Conservation (phyloP, 805 yeast genomes). For the Starmerella apis region DNA sequence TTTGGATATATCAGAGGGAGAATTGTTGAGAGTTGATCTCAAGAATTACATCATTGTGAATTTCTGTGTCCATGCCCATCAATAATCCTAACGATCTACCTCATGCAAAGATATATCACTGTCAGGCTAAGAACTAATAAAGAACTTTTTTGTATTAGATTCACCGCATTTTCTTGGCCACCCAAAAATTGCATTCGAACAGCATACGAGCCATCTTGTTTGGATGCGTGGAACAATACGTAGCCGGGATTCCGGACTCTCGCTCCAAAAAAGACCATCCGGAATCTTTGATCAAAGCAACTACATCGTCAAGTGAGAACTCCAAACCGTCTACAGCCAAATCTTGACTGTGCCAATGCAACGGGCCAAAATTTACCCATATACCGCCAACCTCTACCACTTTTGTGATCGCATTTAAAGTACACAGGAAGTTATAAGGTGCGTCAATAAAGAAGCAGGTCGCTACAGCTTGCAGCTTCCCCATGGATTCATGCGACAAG, state of each 20-base stretch:
- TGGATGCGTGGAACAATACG: slow-evolving; percentile 43
- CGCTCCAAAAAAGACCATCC: slow-evolving; percentile 45
- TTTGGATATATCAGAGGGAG: too few species aligned
- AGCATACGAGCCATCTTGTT: slow-evolving; percentile 44
- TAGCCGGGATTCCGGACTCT: slow-evolving; percentile 38
- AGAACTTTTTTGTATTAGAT: background rate
- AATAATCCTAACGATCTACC: too few species aligned
- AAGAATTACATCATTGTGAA: too few species aligned
- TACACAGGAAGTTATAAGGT: slow-evolving; percentile 70
- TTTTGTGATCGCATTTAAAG: slow-evolving; percentile 51
- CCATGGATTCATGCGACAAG: slow-evolving; percentile 42
- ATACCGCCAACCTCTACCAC: slow-evolving; percentile 40
- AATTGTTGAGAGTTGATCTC: too few species aligned
- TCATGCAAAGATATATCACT: too few species aligned
- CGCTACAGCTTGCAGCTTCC: slow-evolving; percentile 31
- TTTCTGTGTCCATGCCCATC: too few species aligned
- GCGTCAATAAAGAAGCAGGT: slow-evolving; percentile 78
- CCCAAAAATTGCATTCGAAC: slow-evolving; percentile 62
- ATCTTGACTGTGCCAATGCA: slow-evolving; percentile 62
- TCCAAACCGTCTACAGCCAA: slow-evolving; percentile 37
- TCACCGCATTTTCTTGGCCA: slow-evolving; percentile 36
- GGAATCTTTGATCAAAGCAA: slow-evolving; percentile 36
- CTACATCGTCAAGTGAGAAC: slow-evolving; percentile 45
- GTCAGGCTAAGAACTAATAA: too few species aligned
- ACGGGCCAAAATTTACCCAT: slow-evolving; percentile 76